phyloP scores from a whole-genome alignment of 768 basidiomycete species.

The Xerocomellus chrysenteron region DNA sequence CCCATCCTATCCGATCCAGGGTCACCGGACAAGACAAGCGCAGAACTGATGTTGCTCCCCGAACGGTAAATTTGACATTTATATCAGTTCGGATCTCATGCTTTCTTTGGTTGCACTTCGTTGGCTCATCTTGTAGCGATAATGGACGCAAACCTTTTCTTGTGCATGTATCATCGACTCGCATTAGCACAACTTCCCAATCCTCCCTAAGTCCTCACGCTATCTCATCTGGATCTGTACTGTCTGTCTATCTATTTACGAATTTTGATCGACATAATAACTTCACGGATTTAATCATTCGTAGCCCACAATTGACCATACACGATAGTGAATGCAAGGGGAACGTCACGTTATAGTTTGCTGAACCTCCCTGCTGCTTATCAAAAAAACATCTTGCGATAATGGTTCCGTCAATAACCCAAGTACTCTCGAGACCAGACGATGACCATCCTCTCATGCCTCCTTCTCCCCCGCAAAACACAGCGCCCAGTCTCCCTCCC shows the following conservation, averaged over 20 bases:
- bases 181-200: slow-evolving; percentile 12
- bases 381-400: too few species aligned
- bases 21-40: slow-evolving; percentile 42
- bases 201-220: neutral
- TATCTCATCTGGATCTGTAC: slow-evolving; percentile 19
- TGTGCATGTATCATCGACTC: slow-evolving; percentile 17
- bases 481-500: slow-evolving; percentile 65
- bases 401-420: too few species aligned
- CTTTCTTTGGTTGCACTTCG: neutral
- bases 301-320: neutral
- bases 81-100: neutral
- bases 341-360: too few species aligned
- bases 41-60: slow-evolving; percentile 42
- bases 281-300: neutral
- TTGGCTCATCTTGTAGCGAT: slow-evolving; percentile 16
- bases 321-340: neutral
- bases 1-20: slow-evolving; percentile 37
- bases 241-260: neutral
- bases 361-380: too few species aligned
- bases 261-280: slow-evolving; percentile 4
- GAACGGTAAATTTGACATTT: slow-evolving; percentile 37
- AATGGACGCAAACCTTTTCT: slow-evolving; percentile 16
- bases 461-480: slow-evolving; percentile 37
- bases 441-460: neutral
- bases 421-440: too few species aligned